A percentile compares a stretch with the other conserved stretches of the same genome.
phyloP scores from a whole-genome alignment of 352 stramenopile genomes.

The Globisporangium solare region DNA sequence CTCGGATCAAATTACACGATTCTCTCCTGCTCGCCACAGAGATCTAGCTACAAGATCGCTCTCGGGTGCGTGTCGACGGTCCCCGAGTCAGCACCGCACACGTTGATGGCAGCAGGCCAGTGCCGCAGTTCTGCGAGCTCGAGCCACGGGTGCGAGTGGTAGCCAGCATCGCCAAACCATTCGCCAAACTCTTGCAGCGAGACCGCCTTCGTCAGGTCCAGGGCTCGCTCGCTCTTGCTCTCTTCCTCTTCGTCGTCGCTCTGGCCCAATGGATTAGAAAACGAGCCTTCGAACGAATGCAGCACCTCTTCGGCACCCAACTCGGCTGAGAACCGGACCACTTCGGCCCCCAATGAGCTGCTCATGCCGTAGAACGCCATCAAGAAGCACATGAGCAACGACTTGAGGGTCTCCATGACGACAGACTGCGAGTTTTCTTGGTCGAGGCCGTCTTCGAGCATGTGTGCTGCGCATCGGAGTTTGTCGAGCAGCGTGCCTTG shows the following conservation, averaged over 20 bases:
- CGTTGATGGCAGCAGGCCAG: conserved; percentile 73
- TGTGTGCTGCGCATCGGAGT: conserved; percentile 35
- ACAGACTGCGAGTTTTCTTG: conserved; percentile 30
- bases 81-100: conserved; percentile 25
- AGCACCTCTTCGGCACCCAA: conserved; percentile 67
- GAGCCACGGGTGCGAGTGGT: conserved; percentile 70
- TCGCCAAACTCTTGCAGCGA: conserved; percentile 63
- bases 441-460: conserved; percentile 28
- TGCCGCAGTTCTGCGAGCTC: conserved; percentile 73
- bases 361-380: conserved; percentile 85
- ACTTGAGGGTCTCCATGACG: conserved; percentile 54
- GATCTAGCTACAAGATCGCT: not conserved
- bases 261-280: conserved; percentile 4
- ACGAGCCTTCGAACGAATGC: conserved; percentile 37
- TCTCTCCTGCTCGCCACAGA: too few relatives aligned
- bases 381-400: conserved; percentile 65
- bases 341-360: conserved; percentile 63
- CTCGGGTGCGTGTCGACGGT: not conserved
- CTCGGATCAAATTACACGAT: not conserved
- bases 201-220: conserved; percentile 39
- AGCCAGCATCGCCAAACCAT: conserved; percentile 70
- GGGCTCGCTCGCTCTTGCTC: conserved; percentile 16
- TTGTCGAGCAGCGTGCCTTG: conserved; percentile 58
- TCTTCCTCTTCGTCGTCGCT: conserved; percentile 23
- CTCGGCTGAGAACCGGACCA: conserved; percentile 67